Conservation (phyloP, 805 yeast species). For the Lipomyces mesembrius region DNA sequence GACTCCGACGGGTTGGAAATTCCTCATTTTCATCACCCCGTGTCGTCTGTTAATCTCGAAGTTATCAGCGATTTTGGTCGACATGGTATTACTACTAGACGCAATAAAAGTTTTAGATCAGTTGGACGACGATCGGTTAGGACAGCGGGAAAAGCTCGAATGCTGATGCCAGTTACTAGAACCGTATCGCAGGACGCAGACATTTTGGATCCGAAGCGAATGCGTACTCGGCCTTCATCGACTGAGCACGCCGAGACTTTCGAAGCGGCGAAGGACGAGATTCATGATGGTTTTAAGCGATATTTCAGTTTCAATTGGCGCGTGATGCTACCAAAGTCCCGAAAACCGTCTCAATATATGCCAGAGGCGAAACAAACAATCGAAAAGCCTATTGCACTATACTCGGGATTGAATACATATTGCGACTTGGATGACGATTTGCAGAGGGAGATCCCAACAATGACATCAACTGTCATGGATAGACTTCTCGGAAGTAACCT, state of each 20-base stretch:
- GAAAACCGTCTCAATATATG: constrained; percentile 5
- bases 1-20: constrained; percentile 21
- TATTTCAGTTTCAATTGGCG: constrained; percentile 30
- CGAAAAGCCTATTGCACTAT: not conserved
- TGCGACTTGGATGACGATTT: not conserved
- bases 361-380: not conserved
- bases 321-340: constrained; percentile 9
- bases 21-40: constrained; percentile 33
- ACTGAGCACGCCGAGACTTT: not conserved
- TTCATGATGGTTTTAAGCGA: constrained; percentile 3
- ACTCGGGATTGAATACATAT: not conserved
- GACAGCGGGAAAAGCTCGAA: not conserved
- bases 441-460: constrained; percentile 1
- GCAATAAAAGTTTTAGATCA: constrained; percentile 5
- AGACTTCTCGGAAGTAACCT: constrained; percentile 5
- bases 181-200: not conserved
- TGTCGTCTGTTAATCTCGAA: constrained; percentile 32
- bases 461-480: not conserved
- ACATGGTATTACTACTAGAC: constrained; percentile 17
- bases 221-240: not conserved
- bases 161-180: not conserved
- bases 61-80: constrained; percentile 17
- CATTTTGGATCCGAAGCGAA: constrained; percentile 3
- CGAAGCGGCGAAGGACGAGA: not conserved
- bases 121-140: not conserved